A percentile compares a stretch with the other conserved stretches of the same genome.
These are phyloP conservation scores for Aureobasidium sp. DNA, from an alignment of 2,329 filamentous ascomycete species.

Conservation along the genomic window DNA sequence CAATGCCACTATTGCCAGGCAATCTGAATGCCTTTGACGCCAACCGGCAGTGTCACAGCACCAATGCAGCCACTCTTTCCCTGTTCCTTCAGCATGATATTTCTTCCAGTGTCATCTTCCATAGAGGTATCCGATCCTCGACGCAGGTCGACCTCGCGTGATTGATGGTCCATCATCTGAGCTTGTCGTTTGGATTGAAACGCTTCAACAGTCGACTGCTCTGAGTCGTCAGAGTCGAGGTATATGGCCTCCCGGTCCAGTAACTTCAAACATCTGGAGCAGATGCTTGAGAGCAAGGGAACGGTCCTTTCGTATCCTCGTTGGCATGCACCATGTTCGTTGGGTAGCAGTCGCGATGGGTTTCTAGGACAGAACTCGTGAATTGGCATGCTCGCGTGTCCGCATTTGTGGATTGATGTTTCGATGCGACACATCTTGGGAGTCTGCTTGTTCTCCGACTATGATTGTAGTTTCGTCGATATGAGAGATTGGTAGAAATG, in stretches of 20 bases:
- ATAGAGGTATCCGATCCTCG: background rate
- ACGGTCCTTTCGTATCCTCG: background rate
- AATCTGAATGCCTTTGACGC: background rate
- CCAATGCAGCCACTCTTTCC: background rate
- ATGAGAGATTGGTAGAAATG: background rate
- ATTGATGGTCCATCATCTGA: background rate
- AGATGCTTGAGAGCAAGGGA: background rate
- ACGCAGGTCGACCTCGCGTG: background rate
- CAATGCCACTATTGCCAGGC: background rate
- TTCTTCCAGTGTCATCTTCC: background rate
- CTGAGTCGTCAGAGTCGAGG: background rate
- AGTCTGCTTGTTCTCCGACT: background rate
- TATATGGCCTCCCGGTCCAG: background rate
- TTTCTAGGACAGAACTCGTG: slow-evolving; percentile 12
- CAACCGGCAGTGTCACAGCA: background rate
- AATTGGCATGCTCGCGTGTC: slow-evolving; percentile 13
- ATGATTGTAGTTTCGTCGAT: background rate
- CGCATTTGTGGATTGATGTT: slow-evolving; percentile 7
- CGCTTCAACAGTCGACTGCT: background rate
- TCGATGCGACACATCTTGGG: slow-evolving; percentile 11
- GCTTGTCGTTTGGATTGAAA: background rate
- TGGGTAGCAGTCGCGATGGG: background rate
- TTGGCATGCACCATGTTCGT: slow-evolving; percentile 3
- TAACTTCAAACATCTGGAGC: background rate
- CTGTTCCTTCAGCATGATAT: background rate